Conservation (phyloP, 2,329 filamentous ascomycete genomes). For the Colletotrichum aenigma region DNA sequence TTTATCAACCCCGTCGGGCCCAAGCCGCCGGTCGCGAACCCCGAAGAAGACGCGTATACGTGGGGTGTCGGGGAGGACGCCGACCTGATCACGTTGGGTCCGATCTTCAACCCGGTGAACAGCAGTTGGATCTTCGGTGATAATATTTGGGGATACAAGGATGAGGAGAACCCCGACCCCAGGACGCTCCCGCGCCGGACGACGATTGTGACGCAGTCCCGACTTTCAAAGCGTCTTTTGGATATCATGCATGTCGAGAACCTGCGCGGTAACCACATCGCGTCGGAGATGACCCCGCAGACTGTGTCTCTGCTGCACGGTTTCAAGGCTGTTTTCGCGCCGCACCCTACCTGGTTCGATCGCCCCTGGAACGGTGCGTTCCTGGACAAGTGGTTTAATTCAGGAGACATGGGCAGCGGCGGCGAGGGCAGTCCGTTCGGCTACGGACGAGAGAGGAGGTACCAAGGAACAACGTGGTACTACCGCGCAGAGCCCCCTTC, state of each 20-base stretch:
- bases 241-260: constrained; percentile 82
- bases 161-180: constrained; percentile 49
- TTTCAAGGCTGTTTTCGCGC: constrained; percentile 77
- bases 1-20: constrained; percentile 67
- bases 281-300: constrained; percentile 80
- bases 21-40: constrained; percentile 61
- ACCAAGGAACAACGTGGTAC: constrained; percentile 64
- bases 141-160: constrained; percentile 70
- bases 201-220: constrained; percentile 79
- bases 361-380: constrained; percentile 67
- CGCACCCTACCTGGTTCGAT: constrained; percentile 82
- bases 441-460: constrained; percentile 62
- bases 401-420: constrained; percentile 58
- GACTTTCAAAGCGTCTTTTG: constrained; percentile 73
- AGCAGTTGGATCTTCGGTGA: constrained; percentile 76
- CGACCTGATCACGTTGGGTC: constrained; percentile 75
- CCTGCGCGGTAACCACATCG: constrained; percentile 74
- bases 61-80: constrained; percentile 81
- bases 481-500: constrained; percentile 62
- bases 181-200: constrained; percentile 70
- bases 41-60: constrained; percentile 67
- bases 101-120: constrained; percentile 75
- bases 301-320: constrained; percentile 77
- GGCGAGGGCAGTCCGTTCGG: constrained; percentile 61
- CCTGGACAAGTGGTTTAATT: constrained; percentile 64